These are phyloP conservation scores for Ophiognomonia clavigignenti-juglandacearum DNA, from an alignment of 2,329 filamentous ascomycete species.

Conservation along the genomic window DNA sequence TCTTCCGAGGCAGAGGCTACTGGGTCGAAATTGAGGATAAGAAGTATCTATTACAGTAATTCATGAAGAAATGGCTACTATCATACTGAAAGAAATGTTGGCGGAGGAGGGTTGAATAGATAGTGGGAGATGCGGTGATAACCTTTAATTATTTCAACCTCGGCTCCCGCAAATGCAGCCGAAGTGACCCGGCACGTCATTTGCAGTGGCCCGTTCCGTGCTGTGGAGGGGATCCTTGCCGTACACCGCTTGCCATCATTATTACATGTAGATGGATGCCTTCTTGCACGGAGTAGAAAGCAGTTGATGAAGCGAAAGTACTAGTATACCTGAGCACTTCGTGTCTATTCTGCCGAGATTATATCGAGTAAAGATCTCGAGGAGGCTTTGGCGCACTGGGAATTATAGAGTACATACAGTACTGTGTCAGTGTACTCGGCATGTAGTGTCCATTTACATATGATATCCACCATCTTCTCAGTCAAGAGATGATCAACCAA, in stretches of 20 bases:
- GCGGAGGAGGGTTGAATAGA: neutral
- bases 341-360: too few relatives aligned
- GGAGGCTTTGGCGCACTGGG: too few relatives aligned
- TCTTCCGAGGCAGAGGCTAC: neutral
- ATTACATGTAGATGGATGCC: neutral
- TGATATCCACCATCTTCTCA: too few relatives aligned
- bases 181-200: neutral
- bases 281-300: neutral
- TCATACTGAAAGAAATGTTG: neutral
- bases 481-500: too few relatives aligned
- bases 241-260: neutral
- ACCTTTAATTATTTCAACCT: neutral
- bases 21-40: neutral
- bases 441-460: too few relatives aligned
- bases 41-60: neutral
- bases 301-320: too few relatives aligned
- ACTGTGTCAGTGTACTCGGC: too few relatives aligned
- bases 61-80: neutral
- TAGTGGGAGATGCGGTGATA: neutral
- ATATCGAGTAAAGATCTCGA: too few relatives aligned
- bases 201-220: neutral
- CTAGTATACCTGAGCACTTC: too few relatives aligned
- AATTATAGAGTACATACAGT: too few relatives aligned
- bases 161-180: conserved; percentile 5
- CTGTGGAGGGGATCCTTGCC: neutral